Evolutionary conservation across 176 grass and related monocot genomes (phyloP).

Genomic region (Hsuehochloa calcarea): DNA sequence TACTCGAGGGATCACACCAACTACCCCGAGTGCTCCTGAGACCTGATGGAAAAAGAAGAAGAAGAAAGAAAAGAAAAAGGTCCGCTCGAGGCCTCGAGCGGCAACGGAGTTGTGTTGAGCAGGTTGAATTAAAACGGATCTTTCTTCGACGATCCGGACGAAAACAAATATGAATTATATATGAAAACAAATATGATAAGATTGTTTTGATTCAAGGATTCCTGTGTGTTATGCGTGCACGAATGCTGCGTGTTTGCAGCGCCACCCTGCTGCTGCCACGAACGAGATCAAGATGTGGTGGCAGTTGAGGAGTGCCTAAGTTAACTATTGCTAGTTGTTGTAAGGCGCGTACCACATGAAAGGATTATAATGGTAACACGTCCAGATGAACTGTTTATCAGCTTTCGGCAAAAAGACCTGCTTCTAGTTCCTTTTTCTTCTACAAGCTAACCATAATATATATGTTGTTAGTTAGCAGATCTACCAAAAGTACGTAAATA

Average conservation of each 20-base stretch:
- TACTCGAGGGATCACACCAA: conserved; percentile 49
- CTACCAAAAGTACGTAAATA: conserved; percentile 12
- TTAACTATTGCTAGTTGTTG: not conserved
- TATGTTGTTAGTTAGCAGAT: not conserved
- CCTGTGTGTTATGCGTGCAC: not conserved
- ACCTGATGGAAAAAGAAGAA: too few relatives aligned
- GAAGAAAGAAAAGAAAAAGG: accelerated
- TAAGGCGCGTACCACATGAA: not conserved
- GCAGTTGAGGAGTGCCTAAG: not conserved
- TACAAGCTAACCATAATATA: not conserved
- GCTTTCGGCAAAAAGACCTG: not conserved
- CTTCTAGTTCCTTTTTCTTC: not conserved
- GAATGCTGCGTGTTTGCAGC: too few relatives aligned
- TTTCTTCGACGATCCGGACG: too few relatives aligned
- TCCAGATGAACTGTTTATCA: not conserved
- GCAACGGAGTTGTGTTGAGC: not conserved
- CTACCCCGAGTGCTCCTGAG: conserved; percentile 64
- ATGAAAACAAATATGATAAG: too few relatives aligned
- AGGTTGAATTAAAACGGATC: too few relatives aligned
- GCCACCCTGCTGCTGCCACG: too few relatives aligned
- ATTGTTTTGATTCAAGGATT: not conserved
- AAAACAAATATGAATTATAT: too few relatives aligned
- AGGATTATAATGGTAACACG: not conserved
- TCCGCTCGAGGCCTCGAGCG: not conserved
- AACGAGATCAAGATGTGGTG: not conserved